Conservation (phyloP, 306 rosid genomes). For the Vigna radiata region DNA sequence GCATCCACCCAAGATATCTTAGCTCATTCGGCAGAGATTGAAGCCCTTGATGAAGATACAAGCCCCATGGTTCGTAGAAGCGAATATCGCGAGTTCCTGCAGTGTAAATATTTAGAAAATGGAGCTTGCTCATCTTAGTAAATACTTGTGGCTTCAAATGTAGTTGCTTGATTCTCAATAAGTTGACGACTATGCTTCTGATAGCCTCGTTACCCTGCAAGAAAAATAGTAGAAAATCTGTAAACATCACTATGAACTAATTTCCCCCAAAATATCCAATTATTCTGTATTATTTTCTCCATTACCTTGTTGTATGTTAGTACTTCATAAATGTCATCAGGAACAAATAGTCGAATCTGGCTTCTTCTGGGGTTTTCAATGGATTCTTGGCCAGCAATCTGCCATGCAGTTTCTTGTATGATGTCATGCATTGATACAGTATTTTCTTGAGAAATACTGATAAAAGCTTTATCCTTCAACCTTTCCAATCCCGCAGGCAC, state of each 20-base stretch:
- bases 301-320: conserved; percentile 26
- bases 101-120: conserved; percentile 18
- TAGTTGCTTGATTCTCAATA: neutral
- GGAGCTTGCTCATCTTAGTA: conserved; percentile 25
- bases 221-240: neutral
- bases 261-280: neutral
- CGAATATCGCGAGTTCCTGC: neutral
- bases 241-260: neutral
- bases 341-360: neutral
- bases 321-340: neutral
- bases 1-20: conserved; percentile 34
- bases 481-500: neutral
- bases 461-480: conserved; percentile 27
- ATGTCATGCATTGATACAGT: conserved; percentile 32
- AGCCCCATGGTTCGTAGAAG: neutral
- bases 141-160: conserved; percentile 32
- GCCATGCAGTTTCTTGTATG: conserved; percentile 38
- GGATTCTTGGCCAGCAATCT: conserved; percentile 33
- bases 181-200: conserved; percentile 32
- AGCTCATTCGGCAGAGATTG: conserved; percentile 16
- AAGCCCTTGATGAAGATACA: conserved; percentile 34
- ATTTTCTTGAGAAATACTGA: neutral
- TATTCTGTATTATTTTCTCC: neutral
- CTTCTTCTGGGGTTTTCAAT: neutral
- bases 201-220: conserved; percentile 44